Conservation (phyloP, 805 yeast species). For the Komagataella pseudopastoris region DNA sequence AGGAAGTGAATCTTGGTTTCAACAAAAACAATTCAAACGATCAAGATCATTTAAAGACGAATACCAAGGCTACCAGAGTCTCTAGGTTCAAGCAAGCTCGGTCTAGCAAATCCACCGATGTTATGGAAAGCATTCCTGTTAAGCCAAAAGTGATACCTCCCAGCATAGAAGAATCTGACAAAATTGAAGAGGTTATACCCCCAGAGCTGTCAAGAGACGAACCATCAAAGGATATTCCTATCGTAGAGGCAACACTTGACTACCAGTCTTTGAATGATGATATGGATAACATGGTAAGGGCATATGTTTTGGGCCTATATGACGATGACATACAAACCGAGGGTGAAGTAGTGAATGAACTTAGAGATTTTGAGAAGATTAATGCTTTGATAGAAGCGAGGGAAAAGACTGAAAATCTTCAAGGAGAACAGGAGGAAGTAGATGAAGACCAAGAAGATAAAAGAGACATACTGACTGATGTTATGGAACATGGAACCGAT, state of each 20-base stretch:
- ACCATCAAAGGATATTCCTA: neutral
- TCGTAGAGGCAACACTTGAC: neutral
- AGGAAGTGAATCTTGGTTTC: neutral
- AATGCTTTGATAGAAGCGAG: constrained; percentile 31
- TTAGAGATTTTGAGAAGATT: constrained; percentile 39
- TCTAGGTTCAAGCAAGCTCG: constrained; percentile 7
- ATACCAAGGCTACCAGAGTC: constrained; percentile 2
- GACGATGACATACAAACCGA: constrained; percentile 45
- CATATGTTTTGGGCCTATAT: constrained; percentile 44
- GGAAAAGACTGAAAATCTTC: constrained; percentile 8
- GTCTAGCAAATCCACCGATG: constrained; percentile 11
- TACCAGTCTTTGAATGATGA: constrained; percentile 25
- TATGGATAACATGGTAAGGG: constrained; percentile 44
- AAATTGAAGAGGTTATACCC: constrained; percentile 5
- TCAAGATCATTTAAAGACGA: neutral
- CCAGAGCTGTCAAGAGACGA: constrained; percentile 2
- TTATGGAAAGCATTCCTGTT: constrained; percentile 6
- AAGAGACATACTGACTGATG: neutral
- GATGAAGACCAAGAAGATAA: constrained; percentile 15
- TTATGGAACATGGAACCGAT: constrained; percentile 13
- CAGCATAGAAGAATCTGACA: constrained; percentile 6
- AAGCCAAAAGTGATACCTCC: constrained; percentile 2
- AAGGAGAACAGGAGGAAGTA: constrained; percentile 9
- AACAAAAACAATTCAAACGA: neutral
- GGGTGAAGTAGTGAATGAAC: constrained; percentile 39